phyloP scores from a whole-genome alignment of 495 filamentous ascomycete genomes.

The Tuber melanosporum region DNA sequence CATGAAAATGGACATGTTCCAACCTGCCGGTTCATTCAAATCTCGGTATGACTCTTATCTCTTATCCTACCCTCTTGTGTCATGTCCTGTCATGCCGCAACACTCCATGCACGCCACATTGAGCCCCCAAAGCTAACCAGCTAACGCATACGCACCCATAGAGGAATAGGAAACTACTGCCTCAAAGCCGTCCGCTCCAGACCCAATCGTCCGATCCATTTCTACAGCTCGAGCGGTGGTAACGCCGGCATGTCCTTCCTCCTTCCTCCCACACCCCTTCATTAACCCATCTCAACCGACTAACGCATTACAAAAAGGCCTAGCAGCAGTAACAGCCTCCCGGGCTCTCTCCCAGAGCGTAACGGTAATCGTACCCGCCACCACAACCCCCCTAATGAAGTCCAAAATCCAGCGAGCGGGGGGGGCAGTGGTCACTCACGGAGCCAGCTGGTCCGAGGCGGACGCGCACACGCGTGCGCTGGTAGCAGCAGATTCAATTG shows the following conservation, averaged over 20 bases:
- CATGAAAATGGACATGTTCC: slow-evolving; percentile 89
- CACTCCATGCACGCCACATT: not conserved
- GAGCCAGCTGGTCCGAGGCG: slow-evolving; percentile 68
- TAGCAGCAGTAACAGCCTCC: slow-evolving; percentile 80
- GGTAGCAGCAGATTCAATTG: slow-evolving; percentile 49
- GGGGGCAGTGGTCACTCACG: slow-evolving; percentile 65
- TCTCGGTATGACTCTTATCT: slow-evolving; percentile 54
- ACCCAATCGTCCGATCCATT: slow-evolving; percentile 52
- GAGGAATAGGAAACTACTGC: slow-evolving; percentile 76
- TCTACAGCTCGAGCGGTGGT: slow-evolving; percentile 82
- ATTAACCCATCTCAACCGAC: not conserved
- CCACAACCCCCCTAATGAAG: slow-evolving; percentile 64
- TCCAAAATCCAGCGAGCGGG: slow-evolving; percentile 62
- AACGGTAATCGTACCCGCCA: slow-evolving; percentile 73
- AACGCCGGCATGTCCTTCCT: slow-evolving; percentile 57
- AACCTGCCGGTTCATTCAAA: slow-evolving; percentile 93
- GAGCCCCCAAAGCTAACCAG: not conserved
- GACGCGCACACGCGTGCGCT: slow-evolving; percentile 62
- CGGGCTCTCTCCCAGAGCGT: slow-evolving; percentile 58
- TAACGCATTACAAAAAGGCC: slow-evolving; percentile 43
- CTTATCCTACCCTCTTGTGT: not conserved
- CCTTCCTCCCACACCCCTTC: too few relatives aligned
- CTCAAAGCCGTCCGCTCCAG: slow-evolving; percentile 50
- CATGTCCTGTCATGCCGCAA: not conserved
- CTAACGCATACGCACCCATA: slow-evolving; percentile 28